Base-by-base conservation (phyloP, 2,329 filamentous ascomycete genomes). In the Whalleya microplaca region DNA sequence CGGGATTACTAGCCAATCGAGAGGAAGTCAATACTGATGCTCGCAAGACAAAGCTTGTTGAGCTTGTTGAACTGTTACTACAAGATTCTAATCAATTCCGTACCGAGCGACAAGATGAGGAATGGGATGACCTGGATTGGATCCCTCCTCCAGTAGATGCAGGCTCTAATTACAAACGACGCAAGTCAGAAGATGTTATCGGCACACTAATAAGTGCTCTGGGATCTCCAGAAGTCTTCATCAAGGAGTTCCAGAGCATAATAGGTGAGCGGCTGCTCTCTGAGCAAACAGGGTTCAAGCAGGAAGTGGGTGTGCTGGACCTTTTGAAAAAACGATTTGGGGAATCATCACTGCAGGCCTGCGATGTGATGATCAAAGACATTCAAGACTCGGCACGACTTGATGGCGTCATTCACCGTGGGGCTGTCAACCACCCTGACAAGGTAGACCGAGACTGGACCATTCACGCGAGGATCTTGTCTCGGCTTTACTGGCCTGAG, bases 321-420 rank as follows among this genome's bases (percentile, higher is more conserved):
- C 82, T 98, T 9, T 82, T 99, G 56, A 97, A 97, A 76, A 83
- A 91, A 59, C 87, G 93, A 8, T 93, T 97, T 54, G 94, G 94
- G 21, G 92, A 97, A 63, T 82, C 84, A 23, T 87, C 91, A 16
- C 78, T 99, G 45, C 95, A 98, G 71, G 90, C 91, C 47, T 97
- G 93, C 73, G 94, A 99, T 70, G 95, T 99, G 67, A 99, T 99
- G 95, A 84, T 99, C 55, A 91, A 89, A 62, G 95, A 99, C 71
- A 90, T 98, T 37, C 84, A 90, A 63, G 93, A 97, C 68, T 96
- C 92, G 1, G 82, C 83, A 58, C 83, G 85, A 42, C 84, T 96
- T 56, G 90, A 97, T 69, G 76, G 80, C 7, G 78, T 82, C 12
- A 85, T 96, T 45, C 79, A 85, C 42, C 81, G 80, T 54, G 78